These are phyloP conservation scores for Apiotrichum akiyoshidainum DNA, from an alignment of 1,284 basidiomycete species.

Conservation along the genomic window DNA sequence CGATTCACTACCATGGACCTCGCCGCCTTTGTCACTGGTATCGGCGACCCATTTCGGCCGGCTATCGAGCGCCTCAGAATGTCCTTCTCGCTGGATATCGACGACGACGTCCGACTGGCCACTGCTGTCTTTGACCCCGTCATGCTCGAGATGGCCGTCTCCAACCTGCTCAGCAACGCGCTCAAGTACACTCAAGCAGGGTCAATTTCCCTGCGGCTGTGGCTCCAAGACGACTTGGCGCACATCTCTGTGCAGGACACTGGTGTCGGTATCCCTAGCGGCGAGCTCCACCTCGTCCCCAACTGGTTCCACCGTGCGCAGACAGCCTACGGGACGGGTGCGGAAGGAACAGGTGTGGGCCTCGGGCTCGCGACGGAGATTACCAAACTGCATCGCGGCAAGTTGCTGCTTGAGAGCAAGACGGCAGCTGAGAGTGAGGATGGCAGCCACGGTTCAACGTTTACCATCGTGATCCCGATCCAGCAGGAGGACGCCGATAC, in stretches of 20 bases:
- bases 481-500: background rate
- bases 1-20: constrained; percentile 39
- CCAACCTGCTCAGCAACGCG: constrained; percentile 40
- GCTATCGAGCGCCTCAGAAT: constrained; percentile 28
- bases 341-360: constrained; percentile 18
- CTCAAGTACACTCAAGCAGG: constrained; percentile 31
- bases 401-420: constrained; percentile 36
- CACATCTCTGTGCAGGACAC: constrained; percentile 40
- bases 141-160: constrained; percentile 44
- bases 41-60: constrained; percentile 41
- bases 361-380: constrained; percentile 43
- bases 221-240: constrained; percentile 21
- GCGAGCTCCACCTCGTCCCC: constrained; percentile 15
- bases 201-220: constrained; percentile 20
- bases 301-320: constrained; percentile 12
- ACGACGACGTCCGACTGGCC: constrained; percentile 17
- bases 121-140: constrained; percentile 33
- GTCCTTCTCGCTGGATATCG: constrained; percentile 22
- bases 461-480: constrained; percentile 22
- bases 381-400: constrained; percentile 50
- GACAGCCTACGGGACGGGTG: background rate
- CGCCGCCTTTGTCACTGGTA: constrained; percentile 34
- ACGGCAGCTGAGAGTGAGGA: background rate
- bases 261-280: constrained; percentile 40
- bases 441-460: constrained; percentile 13